Conservation (phyloP, 208 protist species). For the Trypanosomatidae sp. region DNA sequence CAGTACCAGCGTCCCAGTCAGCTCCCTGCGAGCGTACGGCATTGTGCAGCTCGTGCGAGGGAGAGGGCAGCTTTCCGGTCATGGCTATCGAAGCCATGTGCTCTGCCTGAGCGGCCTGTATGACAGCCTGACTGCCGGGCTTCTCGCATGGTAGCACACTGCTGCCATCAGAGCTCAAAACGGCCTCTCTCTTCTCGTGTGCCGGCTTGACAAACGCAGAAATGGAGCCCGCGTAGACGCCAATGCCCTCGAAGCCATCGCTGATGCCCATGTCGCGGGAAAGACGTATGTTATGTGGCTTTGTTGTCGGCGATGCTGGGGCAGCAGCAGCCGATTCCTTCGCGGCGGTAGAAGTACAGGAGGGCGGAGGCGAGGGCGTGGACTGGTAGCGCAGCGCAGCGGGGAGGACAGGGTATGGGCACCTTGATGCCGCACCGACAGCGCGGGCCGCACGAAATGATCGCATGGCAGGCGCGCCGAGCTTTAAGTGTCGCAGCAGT, state of each 20-base stretch:
- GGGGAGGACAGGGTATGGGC: background rate
- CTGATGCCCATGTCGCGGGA: conserved; percentile 64
- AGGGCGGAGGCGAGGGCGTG: background rate
- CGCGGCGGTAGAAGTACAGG: background rate
- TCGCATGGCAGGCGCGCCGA: background rate
- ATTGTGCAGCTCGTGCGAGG: conserved; percentile 5
- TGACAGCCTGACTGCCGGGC: conserved; percentile 33
- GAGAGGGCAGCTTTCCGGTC: conserved; percentile 67
- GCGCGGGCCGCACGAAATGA: background rate
- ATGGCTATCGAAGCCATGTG: conserved; percentile 61
- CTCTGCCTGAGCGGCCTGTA: conserved; percentile 52
- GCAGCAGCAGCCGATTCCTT: background rate
- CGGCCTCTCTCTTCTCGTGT: conserved; percentile 29
- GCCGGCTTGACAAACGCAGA: conserved; percentile 75
- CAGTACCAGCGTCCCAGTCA: background rate
- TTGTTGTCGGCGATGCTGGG: conserved; percentile 14
- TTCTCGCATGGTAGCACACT: conserved; percentile 63
- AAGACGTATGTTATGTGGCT: conserved; percentile 28
- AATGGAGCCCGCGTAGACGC: conserved; percentile 80
- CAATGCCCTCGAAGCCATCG: conserved; percentile 56
- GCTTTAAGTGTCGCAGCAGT: background rate
- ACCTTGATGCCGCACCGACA: background rate
- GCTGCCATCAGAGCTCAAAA: conserved; percentile 8
- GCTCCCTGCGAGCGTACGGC: background rate
- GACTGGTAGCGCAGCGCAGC: background rate